phyloP scores from a whole-genome alignment of 2,329 filamentous ascomycete species.

The Fusarium annulatum region DNA sequence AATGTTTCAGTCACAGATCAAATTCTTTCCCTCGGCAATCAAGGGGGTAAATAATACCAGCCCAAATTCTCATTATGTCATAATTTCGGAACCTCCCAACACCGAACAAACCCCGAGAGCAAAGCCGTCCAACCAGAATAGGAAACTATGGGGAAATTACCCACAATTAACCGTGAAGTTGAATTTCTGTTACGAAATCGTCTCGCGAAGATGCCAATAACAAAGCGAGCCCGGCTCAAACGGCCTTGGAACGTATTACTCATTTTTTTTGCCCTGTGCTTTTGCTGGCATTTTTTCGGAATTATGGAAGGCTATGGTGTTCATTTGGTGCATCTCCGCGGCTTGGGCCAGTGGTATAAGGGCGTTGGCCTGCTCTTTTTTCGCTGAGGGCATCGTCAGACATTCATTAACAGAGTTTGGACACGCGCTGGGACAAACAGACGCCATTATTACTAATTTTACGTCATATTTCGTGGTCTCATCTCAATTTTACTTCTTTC shows the following conservation, averaged over 20 bases:
- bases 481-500: background rate
- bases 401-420: background rate
- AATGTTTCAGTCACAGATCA: background rate
- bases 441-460: background rate
- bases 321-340: conserved; percentile 43
- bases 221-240: conserved; percentile 1
- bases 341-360: conserved; percentile 2
- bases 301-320: background rate
- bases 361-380: background rate
- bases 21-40: background rate
- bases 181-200: conserved; percentile 46
- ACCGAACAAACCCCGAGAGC: background rate
- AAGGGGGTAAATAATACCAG: background rate
- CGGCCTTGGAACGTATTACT: background rate
- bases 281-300: background rate
- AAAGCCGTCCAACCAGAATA: background rate
- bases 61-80: background rate
- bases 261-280: background rate
- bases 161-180: conserved; percentile 30
- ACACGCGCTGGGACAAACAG: background rate
- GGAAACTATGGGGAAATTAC: background rate
- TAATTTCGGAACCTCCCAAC: background rate
- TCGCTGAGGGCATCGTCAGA: conserved; percentile 6
- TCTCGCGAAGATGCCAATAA: conserved; percentile 37
- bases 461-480: background rate